Evolutionary conservation across 768 basidiomycete species (phyloP), one percentile per base, ranked within the genome.

Genomic region (Lactarius sp.): DNA sequence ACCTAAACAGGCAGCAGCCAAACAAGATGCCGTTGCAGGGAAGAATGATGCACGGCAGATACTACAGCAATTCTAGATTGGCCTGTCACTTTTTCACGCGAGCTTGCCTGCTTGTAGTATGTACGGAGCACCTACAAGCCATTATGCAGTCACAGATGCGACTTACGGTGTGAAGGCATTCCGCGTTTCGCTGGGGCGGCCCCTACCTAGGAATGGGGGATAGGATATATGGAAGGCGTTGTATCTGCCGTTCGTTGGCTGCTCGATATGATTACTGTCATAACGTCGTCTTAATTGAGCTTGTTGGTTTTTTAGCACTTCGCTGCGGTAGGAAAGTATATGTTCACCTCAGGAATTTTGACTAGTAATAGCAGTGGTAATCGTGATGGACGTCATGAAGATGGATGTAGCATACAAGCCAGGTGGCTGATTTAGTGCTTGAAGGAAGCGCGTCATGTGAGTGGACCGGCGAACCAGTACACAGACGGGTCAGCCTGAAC

Each of bases 341-440:
- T 12, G 50, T 51, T 51, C 20, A n/a, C 46, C 6, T 47, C 20
- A 20, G 49, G 12, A 50, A 31, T 50, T 31, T 50, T 31, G 12
- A 22, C 49, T 50, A 4, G 9, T 4, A 12, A 50, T 27, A 34
- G 50, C 33, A 33, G 50, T 13, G 33, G 13, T 6, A 33, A 51
- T 22, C 22, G 2, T 22, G 22, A 27, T 12, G 4, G 87, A 89
- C 71, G 82, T 84, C 5, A 80, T 90, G 39, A 85, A 90, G 42
- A 77, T 81, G 18, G 46, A 47, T 47, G 46, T 1, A 18, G 44
- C 18, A n/a, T n/a, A 7, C 2, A 44, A n/a, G 20, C 46, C 6
- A 47, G 7, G 46, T 47, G 20, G 4, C n/a, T 20, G 46, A 47
- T 20, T 47, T 47, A 1, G 2, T 6, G 20, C 46, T 27, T 27